Percentiles rank a stretch among this genome's conserved stretches.
Evolutionary conservation across 108 stramenopile species (phyloP).

Genomic region (Cylindrotheca closterium): DNA sequence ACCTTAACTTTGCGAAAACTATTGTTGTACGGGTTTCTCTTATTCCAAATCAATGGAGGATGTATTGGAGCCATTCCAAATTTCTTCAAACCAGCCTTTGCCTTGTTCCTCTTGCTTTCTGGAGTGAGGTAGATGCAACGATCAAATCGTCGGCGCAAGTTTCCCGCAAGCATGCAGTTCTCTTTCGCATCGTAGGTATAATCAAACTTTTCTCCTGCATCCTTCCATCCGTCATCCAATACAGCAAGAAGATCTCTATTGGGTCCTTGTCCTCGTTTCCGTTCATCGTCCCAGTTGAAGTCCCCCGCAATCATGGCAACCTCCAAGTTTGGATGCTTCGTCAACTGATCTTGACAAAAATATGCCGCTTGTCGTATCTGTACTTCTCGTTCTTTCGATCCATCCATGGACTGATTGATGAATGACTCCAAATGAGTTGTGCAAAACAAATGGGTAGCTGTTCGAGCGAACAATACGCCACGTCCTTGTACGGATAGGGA

Average conservation of each 20-base stretch:
- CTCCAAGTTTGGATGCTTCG: slow-evolving; percentile 20
- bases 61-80: slow-evolving; percentile 42
- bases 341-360: slow-evolving; percentile 41
- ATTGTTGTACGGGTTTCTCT: slow-evolving; percentile 42
- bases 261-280: slow-evolving; percentile 24
- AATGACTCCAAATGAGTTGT: slow-evolving; percentile 70
- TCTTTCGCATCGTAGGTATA: slow-evolving; percentile 61
- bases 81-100: slow-evolving; percentile 6
- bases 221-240: slow-evolving; percentile 39
- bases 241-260: slow-evolving; percentile 21
- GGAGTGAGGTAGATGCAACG: slow-evolving; percentile 32
- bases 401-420: slow-evolving; percentile 23
- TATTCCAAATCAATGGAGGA: slow-evolving; percentile 37
- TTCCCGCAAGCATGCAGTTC: slow-evolving; percentile 61
- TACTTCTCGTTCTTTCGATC: slow-evolving; percentile 36
- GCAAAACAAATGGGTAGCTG: slow-evolving; percentile 7
- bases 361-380: slow-evolving; percentile 37
- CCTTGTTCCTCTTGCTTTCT: not conserved
- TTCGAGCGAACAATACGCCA: slow-evolving; percentile 42
- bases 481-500: slow-evolving; percentile 41
- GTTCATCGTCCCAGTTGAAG: slow-evolving; percentile 77
- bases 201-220: slow-evolving; percentile 35
- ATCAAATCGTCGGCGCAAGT: slow-evolving; percentile 62
- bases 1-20: slow-evolving; percentile 27
- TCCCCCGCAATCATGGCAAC: slow-evolving; percentile 55